phyloP scores from a whole-genome alignment of 192 early-diverging fungal genomes.

The Umbelopsis sp. region DNA sequence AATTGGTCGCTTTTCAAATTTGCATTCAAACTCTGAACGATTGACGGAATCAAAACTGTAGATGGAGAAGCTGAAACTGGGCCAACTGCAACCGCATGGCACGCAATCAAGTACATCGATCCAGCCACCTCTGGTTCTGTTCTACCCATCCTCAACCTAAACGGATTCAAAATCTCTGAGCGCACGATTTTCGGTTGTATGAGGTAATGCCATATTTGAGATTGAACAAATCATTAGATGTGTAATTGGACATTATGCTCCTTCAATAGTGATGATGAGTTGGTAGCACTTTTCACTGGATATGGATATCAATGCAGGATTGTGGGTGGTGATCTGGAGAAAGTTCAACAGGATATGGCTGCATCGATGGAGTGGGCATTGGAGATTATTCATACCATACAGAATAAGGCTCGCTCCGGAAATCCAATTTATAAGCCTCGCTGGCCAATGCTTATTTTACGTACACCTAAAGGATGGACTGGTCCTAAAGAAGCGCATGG shows the following conservation, averaged over 20 bases:
- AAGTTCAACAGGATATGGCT: constrained; percentile 46
- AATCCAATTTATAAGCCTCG: constrained; percentile 42
- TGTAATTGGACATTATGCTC: background rate
- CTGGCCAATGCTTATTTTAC: constrained; percentile 47
- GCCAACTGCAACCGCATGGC: constrained; percentile 48
- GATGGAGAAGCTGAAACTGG: constrained; percentile 49
- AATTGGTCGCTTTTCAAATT: background rate
- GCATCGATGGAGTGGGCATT: constrained; percentile 45
- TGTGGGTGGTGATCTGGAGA: constrained; percentile 32
- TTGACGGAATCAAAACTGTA: no score
- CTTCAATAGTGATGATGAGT: constrained; percentile 31
- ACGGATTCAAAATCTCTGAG: constrained; percentile 49
- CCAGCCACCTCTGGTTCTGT: constrained; percentile 42
- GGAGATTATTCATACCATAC: constrained; percentile 40
- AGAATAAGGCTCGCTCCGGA: constrained; percentile 37
- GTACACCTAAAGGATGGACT: constrained; percentile 51
- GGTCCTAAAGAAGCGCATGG: constrained; percentile 43
- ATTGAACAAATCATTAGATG: no score
- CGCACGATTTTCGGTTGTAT: constrained; percentile 44
- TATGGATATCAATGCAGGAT: constrained; percentile 48
- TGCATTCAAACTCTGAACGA: no score
- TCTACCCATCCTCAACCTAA: constrained; percentile 42
- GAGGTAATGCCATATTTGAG: constrained; percentile 24
- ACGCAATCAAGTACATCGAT: constrained; percentile 46
- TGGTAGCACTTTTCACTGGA: constrained; percentile 40